Evolutionary conservation across 768 basidiomycete species (phyloP), one percentile per base, ranked within the genome.

Genomic region (Tulasnella sp.): DNA sequence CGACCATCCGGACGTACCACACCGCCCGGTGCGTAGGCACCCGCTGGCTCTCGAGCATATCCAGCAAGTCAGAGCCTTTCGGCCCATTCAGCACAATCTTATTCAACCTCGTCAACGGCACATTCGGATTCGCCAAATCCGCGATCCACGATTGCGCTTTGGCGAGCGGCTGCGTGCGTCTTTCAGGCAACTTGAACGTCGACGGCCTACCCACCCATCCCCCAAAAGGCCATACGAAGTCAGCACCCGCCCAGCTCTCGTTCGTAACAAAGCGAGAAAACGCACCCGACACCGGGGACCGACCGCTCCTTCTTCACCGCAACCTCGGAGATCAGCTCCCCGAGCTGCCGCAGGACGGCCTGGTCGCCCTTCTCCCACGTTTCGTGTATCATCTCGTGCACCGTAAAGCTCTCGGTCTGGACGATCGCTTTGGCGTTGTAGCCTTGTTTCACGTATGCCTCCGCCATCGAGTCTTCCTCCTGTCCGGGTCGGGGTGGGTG

Each of bases 71-170:
- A 61, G 84, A 81, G 1, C 87, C 89, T 67, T 87, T 91, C 3
- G 83, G 83, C 0, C 86, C 86, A 65, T 91, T 86, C 2, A 88
- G 89, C 4, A 91, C 84, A 65, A 80, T 86, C 69, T 87, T 88
- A 5, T 84, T 49, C 8, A 91, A 72, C 65, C 86, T 89, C 65
- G 83, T 73, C 14, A 91, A 73, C 4, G 88, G 88, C 12, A 91
- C 83, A 31, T 81, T 74, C 1, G 86, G 80, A 61, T 90, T 79
- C 11, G 88, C 86, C 9, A 91, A 76, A 64, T 89, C 86, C 6
- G 79, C 76, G 64, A 89, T 86, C 88, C 88, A 91, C 6, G 82
- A 74, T 57, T 82, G 77, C n/a, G 84, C 75, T 66, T 85, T 86
- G 5, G 80, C 70, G 62, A 89, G 86, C 50, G 84, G 88, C 11